phyloP scores from a whole-genome alignment of 371 early-diverging fungal species.

The Funneliformis caledonium region DNA sequence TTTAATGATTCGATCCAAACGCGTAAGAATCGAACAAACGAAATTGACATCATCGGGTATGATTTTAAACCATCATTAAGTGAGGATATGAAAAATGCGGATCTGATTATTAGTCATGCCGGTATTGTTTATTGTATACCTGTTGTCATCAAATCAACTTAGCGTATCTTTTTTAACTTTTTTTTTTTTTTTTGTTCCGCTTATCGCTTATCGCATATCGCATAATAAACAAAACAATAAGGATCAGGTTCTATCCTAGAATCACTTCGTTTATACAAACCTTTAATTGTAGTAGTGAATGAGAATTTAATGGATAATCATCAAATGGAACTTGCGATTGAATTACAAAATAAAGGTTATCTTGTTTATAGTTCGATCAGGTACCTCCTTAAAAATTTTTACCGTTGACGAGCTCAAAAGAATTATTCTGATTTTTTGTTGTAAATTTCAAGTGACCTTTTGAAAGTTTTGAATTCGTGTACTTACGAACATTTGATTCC shows the following conservation, averaged over 20 bases:
- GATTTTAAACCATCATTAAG: conserved; percentile 63
- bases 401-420: background rate
- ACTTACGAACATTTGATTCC: background rate
- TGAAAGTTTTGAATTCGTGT: conserved; percentile 12
- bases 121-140: conserved; percentile 58
- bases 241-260: conserved; percentile 86
- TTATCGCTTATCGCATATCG: background rate
- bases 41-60: conserved; percentile 56
- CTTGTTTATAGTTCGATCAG: conserved; percentile 54
- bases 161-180: background rate
- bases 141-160: background rate
- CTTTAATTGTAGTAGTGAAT: conserved; percentile 80
- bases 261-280: conserved; percentile 65
- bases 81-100: conserved; percentile 61
- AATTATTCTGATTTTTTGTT: background rate
- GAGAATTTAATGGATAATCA: conserved; percentile 83
- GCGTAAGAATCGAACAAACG: background rate
- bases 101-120: conserved; percentile 75
- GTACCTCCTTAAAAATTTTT: conserved; percentile 43
- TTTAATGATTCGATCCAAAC: background rate
- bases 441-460: background rate
- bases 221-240: conserved; percentile 38
- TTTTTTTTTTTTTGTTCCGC: background rate
- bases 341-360: conserved; percentile 61
- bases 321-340: conserved; percentile 81